Evolutionary conservation across 2,329 filamentous ascomycete species (phyloP), one percentile per base, ranked within the genome.

Genomic region (Zasmidium citrigriseum): DNA sequence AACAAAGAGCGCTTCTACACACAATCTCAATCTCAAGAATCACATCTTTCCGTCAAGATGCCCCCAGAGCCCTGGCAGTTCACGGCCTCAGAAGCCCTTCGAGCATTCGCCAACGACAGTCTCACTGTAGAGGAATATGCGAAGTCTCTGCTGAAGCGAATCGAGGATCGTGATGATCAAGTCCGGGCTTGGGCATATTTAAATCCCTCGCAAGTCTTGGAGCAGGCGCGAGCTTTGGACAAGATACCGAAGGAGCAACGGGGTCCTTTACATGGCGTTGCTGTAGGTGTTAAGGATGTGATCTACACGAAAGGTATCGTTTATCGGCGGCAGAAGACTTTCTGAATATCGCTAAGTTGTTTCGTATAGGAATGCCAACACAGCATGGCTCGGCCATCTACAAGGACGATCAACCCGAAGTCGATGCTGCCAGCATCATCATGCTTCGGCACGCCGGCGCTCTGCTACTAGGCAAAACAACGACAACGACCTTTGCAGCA

Each of bases 401-500:
- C 65, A 67, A 75, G 22, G 72, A 73, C 1, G 70, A 79, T 57
- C 68, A 70, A 20, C 75, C 78, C 1, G 71, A 75, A 18, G 65
- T 84, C 4, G 85, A 87, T 66, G 82, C 84, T 1, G 80, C 75
- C 0, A 78, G 77, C 4, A 73, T 87, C 24, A 76, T 76, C 2
- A 78, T 81, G 3, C 74, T 88, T 2, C 78, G 85, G 1, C 70
- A 78, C 7, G 79, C 81, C 1, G 84, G 85, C 0, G 84, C 83
- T 1, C 71, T 87, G 11, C 79, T 88, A n/a, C 73, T 87, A 27
- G 80, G 80, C 22, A 83, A 86, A 66, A 84, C 83, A 0, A 83
- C 81, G 0, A 89, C 86, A 0, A 86, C 87, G 0, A 85, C 89
- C 66, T 88, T 89, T 64, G 84, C 86, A 0, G 80, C 83, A 2